Base-by-base conservation (phyloP, 2,329 filamentous ascomycete species). In the Cercospora canescens region DNA sequence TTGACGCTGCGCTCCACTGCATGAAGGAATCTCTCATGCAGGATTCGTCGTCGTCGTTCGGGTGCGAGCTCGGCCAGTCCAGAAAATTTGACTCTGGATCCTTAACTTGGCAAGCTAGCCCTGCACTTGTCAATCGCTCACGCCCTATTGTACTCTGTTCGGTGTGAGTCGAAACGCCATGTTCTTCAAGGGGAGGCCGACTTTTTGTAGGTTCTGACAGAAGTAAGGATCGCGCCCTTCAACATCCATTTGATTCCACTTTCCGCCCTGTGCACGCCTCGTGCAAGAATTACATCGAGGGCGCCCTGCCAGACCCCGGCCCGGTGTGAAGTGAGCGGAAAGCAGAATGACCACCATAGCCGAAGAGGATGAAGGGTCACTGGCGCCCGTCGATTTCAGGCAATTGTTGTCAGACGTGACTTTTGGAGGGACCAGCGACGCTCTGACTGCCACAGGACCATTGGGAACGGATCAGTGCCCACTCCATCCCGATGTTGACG, bases 401-500 rank as follows among this genome's bases (percentile, higher is more conserved):
- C 62, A 63, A 30, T 60, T 69, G 35, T 41, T 71, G 11, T 45
- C 69, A 21, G 67, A 66, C 26, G 58, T 65, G 30, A 61, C 65
- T 12, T 67, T 65, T 50, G 64, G 35, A n/a, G 67, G 60, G 11
- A 63, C 52, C 18, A 45, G 34, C 30, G 52, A 64, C 61, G 41
- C 57, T 39, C 28, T 65, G 50, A 62, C 58, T 34, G 62, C 57
- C 30, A 39, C 62, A 56, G 16, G 63, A 48, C 45, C 60, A 11
- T 30, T 62, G 45, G 18, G 28, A 7, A 28, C 26, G 21, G 52
- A 63, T 9, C 62, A 59, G 48, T 69, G 67, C 60, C 63, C 64
- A 32, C 37, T 67, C 2, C 68, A 70, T 45, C 67, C 69, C 14
- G 65, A 66, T 58, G 67, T 63, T 21, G 58, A 68, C 58, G 66